phyloP scores from a whole-genome alignment of 2,329 filamentous ascomycete species.

The Thielaviopsis ethacetica region DNA sequence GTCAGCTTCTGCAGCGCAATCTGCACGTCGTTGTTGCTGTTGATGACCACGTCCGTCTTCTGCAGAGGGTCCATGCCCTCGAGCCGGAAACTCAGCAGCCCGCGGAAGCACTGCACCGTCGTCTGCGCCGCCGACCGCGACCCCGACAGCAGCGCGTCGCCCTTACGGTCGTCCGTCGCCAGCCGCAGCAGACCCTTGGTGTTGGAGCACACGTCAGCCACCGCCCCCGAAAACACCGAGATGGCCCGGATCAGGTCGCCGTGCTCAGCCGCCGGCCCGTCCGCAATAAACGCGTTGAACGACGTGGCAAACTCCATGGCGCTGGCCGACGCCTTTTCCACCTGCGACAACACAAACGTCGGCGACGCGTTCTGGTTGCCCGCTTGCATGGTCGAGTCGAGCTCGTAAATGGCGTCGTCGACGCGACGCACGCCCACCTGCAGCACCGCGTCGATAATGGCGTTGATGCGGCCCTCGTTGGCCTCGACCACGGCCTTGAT shows the following conservation, averaged over 20 bases:
- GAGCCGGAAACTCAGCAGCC: slow-evolving; percentile 81
- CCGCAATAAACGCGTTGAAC: slow-evolving; percentile 97
- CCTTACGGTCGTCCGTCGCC: slow-evolving; percentile 89
- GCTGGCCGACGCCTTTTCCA: slow-evolving; percentile 87
- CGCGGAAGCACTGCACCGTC: slow-evolving; percentile 88
- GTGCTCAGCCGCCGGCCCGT: slow-evolving; percentile 80
- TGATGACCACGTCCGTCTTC: slow-evolving; percentile 94
- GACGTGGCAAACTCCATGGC: slow-evolving; percentile 95
- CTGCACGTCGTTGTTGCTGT: slow-evolving; percentile 91
- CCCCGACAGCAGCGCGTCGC: slow-evolving; percentile 66
- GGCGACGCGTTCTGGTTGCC: slow-evolving; percentile 97
- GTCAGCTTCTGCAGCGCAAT: slow-evolving; percentile 86
- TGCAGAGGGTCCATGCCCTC: slow-evolving; percentile 80
- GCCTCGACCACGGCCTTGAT: slow-evolving; percentile 79
- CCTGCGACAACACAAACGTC: slow-evolving; percentile 85
- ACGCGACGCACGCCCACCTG: slow-evolving; percentile 86
- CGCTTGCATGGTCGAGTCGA: slow-evolving; percentile 95
- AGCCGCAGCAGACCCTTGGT: slow-evolving; percentile 89
- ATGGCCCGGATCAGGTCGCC: slow-evolving; percentile 86
- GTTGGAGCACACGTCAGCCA: slow-evolving; percentile 89
- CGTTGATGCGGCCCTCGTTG: slow-evolving; percentile 84
- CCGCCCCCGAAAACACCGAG: slow-evolving; percentile 74
- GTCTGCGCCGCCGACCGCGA: slow-evolving; percentile 72
- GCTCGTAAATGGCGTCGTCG: slow-evolving; percentile 89
- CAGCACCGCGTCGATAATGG: slow-evolving; percentile 91